Base-by-base conservation (phyloP, 2,329 filamentous ascomycete species). In the Fusarium sp. region DNA sequence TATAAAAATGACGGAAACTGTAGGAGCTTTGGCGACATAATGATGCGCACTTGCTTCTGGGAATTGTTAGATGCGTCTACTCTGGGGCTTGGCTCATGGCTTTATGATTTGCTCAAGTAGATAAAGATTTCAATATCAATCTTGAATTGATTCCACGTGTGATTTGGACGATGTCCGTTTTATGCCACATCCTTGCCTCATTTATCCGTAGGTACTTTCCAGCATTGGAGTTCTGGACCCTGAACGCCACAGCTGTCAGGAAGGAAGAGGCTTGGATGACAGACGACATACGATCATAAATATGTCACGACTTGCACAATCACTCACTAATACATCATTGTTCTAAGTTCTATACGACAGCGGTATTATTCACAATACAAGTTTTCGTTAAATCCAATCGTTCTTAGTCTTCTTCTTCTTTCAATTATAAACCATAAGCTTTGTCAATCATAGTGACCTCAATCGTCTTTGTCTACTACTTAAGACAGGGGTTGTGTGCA, bases 11-110 rank as follows among this genome's bases (percentile, higher is more conserved):
- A 67, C 17, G 67, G 65, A 59, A 64, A 67, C 35, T 24, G 58
- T 52, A 65, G 55, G 56, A 56, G 53, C 62, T 57, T 41, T 52
- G 71, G 65, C 61, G 54, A 65, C 61, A 67, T 74, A 57, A 66
- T 73, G 53, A 63, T 64, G 57, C 61, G 51, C 56, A 62, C 56
- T 65, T 69, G 56, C 56, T 67, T 71, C 63, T 59, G 47, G 55
- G 40, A 58, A 60, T 50, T 59, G 54, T 68, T 71, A 73, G 69
- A 73, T 70, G 56, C 49, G 52, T 65, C 57, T 61, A 51, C 47
- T 47, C 52, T 39, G 56, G 53, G 56, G 32, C 60, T 71, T 63
- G 55, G 58, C 56, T 66, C 52, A 46, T 56, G 52, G 58, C 55
- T 65, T 63, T 61, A 49, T 56, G 62, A 67, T 50, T 51, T 64